Evolutionary conservation across 2,329 filamentous ascomycete genomes (phyloP).

Genomic region (Botrytis fragariae): DNA sequence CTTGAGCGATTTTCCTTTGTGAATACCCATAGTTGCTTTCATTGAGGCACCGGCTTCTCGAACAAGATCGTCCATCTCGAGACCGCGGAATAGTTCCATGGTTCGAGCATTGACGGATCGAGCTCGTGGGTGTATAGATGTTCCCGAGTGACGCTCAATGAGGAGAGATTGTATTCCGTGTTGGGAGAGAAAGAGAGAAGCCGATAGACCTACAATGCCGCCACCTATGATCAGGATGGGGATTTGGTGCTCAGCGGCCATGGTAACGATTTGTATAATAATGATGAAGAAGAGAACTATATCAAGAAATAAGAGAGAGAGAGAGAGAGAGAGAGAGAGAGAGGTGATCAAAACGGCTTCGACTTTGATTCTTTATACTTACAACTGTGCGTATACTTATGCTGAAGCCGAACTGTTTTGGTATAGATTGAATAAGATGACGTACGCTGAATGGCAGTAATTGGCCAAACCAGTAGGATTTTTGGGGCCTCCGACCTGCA

Average conservation of each 20-base stretch:
- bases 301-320: neutral
- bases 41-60: constrained; percentile 28
- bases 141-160: constrained; percentile 41
- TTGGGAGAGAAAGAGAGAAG: constrained; percentile 41
- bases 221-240: constrained; percentile 43
- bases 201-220: constrained; percentile 42
- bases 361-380: neutral
- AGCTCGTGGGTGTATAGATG: constrained; percentile 42
- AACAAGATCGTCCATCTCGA: constrained; percentile 35
- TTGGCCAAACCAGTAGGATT: neutral
- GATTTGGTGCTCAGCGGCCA: neutral
- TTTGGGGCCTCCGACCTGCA: neutral
- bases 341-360: no score
- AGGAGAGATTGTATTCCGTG: constrained; percentile 39
- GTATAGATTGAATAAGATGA: neutral
- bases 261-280: neutral
- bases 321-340: no score
- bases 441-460: neutral
- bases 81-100: constrained; percentile 40
- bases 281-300: neutral
- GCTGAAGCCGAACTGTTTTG: neutral
- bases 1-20: constrained; percentile 23
- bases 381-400: neutral
- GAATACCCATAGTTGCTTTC: constrained; percentile 29
- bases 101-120: constrained; percentile 42